These are phyloP conservation scores for Artomyces pyxidatus DNA, from an alignment of 768 basidiomycete species.

Conservation along the genomic window DNA sequence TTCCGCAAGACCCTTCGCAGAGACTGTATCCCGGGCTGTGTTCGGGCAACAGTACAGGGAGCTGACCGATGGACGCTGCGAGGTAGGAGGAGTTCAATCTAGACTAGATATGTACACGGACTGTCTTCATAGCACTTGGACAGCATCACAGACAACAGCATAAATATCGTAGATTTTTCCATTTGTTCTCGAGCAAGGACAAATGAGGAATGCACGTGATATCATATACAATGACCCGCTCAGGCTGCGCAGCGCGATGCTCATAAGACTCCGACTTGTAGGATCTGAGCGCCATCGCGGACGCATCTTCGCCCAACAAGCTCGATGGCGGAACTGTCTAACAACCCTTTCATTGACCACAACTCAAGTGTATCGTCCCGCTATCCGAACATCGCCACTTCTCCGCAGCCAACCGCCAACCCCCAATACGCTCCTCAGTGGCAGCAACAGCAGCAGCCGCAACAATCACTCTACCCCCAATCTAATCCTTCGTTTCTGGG, in stretches of 20 bases:
- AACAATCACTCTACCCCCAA: conserved; percentile 5
- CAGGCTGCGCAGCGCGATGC: no score
- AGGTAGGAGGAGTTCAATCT: no score
- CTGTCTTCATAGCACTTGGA: no score
- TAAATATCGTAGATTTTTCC: no score
- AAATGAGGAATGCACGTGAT: no score
- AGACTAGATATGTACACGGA: no score
- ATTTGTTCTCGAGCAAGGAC: no score
- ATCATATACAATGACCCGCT: no score
- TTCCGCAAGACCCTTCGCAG: conserved; percentile 61
- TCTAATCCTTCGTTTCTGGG: neutral
- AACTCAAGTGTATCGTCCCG: conserved; percentile 34
- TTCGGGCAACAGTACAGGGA: conserved; percentile 5
- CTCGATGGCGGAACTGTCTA: conserved; percentile 34
- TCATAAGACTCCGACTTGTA: no score
- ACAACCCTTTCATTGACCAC: conserved; percentile 64
- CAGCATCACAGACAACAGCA: no score
- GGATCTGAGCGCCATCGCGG: no score
- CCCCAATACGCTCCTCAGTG: conserved; percentile 32
- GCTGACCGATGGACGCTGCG: neutral
- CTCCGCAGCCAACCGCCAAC: conserved; percentile 11
- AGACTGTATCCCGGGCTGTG: conserved; percentile 60
- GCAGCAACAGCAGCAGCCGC: conserved; percentile 27
- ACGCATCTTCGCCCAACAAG: no score
- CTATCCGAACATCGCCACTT: conserved; percentile 53